Evolutionary conservation across 75 land plant genomes (phyloP).

Genomic region (Cunninghamia lanceolata): DNA sequence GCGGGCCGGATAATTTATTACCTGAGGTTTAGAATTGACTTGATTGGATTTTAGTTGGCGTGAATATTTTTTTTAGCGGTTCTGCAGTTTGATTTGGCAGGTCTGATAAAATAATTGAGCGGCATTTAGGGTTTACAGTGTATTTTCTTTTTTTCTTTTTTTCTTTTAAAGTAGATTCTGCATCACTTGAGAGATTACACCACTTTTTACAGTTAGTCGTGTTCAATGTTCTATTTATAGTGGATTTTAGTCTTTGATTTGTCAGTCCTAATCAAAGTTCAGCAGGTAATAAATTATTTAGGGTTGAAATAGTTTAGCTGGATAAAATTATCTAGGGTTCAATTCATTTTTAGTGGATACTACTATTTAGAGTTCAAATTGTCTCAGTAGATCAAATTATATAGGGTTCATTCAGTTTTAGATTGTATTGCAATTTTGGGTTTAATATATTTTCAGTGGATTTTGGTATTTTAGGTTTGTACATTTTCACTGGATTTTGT

Average conservation of each 20-base stretch:
- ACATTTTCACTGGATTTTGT: not conserved
- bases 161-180: not conserved
- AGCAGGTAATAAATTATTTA: not conserved
- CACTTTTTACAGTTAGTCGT: not conserved
- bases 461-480: not conserved
- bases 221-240: not conserved
- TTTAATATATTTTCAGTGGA: not conserved
- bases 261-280: not conserved
- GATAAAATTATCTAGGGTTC: not conserved
- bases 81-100: not conserved
- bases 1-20: not conserved
- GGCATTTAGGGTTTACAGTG: not conserved
- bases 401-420: not conserved
- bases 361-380: not conserved
- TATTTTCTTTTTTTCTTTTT: not conserved
- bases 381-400: not conserved
- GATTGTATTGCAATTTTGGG: not conserved
- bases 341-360: not conserved
- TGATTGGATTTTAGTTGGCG: not conserved
- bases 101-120: not conserved
- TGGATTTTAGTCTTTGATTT: not conserved
- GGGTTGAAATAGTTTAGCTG: too few relatives aligned
- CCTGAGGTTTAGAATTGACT: not conserved
- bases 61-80: not conserved
- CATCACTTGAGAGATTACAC: not conserved